These are phyloP conservation scores for Bryopsis sp. DNA, from an alignment of 139 green algal species.

Conservation along the genomic window DNA sequence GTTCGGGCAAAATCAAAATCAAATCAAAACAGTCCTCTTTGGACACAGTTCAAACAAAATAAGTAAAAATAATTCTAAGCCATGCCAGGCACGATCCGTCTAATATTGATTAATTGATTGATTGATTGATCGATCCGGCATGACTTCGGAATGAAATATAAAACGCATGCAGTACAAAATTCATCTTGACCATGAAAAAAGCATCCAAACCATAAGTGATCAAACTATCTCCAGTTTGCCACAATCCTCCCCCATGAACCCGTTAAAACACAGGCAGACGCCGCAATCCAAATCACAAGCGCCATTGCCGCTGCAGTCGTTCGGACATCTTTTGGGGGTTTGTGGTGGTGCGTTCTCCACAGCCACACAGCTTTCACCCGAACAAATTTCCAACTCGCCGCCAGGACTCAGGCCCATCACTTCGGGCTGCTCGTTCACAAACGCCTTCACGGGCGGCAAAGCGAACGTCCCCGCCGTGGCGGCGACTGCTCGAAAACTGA, in stretches of 20 bases:
- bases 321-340: conserved; percentile 21
- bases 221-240: neutral
- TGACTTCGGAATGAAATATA: conserved; percentile 1
- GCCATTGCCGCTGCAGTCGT: conserved; percentile 24
- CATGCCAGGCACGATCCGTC: no score
- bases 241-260: conserved; percentile 25
- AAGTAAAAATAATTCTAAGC: no score
- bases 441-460: conserved; percentile 44
- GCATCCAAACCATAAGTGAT: neutral
- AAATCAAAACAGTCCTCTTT: no score
- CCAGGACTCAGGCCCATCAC: conserved; percentile 32
- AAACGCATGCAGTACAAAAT: neutral
- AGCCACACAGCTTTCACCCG: neutral
- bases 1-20: no score
- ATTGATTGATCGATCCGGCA: no score
- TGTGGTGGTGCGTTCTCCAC: conserved; percentile 2
- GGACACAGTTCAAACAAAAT: no score
- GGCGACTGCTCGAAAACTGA: conserved; percentile 40
- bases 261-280: conserved; percentile 21
- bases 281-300: conserved; percentile 25
- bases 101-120: no score
- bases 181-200: neutral
- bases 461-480: conserved; percentile 40
- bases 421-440: conserved; percentile 46
- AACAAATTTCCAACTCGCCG: conserved; percentile 26